phyloP scores from a whole-genome alignment of 2,329 filamentous ascomycete genomes.

The Stemphylium vesicarium region DNA sequence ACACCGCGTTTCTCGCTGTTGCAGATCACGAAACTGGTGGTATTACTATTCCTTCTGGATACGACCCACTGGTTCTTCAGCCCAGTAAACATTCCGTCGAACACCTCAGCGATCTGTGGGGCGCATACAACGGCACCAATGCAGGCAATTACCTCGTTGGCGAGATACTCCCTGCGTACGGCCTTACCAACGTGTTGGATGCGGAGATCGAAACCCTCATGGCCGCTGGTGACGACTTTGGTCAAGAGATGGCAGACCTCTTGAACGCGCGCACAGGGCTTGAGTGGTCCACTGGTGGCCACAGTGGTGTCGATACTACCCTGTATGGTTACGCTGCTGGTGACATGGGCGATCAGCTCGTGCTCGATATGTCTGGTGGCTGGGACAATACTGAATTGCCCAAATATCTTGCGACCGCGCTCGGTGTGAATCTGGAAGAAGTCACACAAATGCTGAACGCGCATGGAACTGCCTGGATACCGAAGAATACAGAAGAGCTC shows the following conservation, averaged over 20 bases:
- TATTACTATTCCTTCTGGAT: slow-evolving; percentile 47
- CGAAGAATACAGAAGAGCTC: not conserved
- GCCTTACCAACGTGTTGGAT: slow-evolving; percentile 29
- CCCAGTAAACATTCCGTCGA: slow-evolving; percentile 43
- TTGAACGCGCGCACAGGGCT: slow-evolving; percentile 36
- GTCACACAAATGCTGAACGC: slow-evolving; percentile 27
- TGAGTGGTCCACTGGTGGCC: slow-evolving; percentile 48
- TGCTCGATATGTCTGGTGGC: slow-evolving; percentile 30
- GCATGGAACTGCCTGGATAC: slow-evolving; percentile 21
- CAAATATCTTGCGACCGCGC: slow-evolving; percentile 25
- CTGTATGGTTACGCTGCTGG: slow-evolving; percentile 47
- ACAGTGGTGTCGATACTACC: slow-evolving; percentile 48
- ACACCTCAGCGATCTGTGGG: slow-evolving; percentile 34
- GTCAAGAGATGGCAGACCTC: slow-evolving; percentile 34
- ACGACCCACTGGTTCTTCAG: slow-evolving; percentile 43
- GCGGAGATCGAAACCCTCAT: slow-evolving; percentile 39
- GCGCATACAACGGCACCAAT: slow-evolving; percentile 42
- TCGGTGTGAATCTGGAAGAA: slow-evolving; percentile 26
- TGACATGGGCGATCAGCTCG: slow-evolving; percentile 20
- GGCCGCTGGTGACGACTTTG: slow-evolving; percentile 25
- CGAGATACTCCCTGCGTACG: slow-evolving; percentile 41
- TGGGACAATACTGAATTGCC: slow-evolving; percentile 33
- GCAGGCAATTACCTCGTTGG: slow-evolving; percentile 29
- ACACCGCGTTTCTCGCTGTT: slow-evolving; percentile 50
- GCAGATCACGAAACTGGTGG: slow-evolving; percentile 54